A percentile compares a stretch with the other conserved stretches of the same genome.
These are phyloP conservation scores for Parathielavia appendiculata DNA, from an alignment of 495 filamentous ascomycete species.

Conservation along the genomic window DNA sequence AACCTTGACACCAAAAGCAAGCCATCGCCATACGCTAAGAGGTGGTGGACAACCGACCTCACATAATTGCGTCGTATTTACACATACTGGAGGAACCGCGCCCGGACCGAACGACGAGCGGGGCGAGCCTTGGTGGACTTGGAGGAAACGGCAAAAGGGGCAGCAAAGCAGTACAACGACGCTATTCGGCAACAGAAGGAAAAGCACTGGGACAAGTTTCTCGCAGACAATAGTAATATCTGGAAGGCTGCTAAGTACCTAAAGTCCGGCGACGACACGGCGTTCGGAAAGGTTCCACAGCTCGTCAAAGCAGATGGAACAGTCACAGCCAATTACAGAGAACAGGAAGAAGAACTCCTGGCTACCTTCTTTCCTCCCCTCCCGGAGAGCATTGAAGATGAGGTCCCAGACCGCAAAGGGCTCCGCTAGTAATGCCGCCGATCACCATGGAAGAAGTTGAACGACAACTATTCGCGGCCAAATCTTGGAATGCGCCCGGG, in stretches of 20 bases:
- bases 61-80: not conserved
- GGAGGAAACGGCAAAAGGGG: not conserved
- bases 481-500: too few species aligned
- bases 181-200: slow-evolving; percentile 2
- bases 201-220: not conserved
- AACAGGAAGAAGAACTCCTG: slow-evolving; percentile 3
- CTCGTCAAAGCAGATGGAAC: slow-evolving; percentile 3
- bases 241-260: slow-evolving; percentile 1
- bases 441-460: too few species aligned
- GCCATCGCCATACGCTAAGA: slow-evolving; percentile 15
- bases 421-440: too few species aligned
- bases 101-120: not conserved
- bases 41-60: slow-evolving; percentile 10
- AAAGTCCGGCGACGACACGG: not conserved
- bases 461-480: not conserved
- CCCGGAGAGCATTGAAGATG: not conserved
- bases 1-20: slow-evolving; percentile 12
- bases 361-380: slow-evolving; percentile 7
- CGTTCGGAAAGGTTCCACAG: not conserved
- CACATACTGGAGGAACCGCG: not conserved
- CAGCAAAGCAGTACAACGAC: not conserved
- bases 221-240: not conserved
- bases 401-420: not conserved
- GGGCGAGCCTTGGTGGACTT: not conserved
- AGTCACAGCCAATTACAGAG: not conserved